These are phyloP conservation scores for Pseudogymnoascus sp. DNA, from an alignment of 2,329 filamentous ascomycete species.

Conservation along the genomic window DNA sequence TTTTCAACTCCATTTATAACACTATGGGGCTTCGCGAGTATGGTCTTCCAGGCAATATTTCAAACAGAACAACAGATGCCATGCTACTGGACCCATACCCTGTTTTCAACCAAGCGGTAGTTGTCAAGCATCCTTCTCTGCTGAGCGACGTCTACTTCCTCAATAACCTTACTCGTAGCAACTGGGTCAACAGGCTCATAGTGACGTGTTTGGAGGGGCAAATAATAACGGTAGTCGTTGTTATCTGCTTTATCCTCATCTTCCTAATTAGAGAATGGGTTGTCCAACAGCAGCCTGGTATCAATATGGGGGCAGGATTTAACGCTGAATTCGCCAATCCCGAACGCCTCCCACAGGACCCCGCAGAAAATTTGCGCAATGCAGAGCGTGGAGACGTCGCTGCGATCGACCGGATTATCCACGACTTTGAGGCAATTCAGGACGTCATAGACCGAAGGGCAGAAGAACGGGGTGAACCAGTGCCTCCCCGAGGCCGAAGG, in stretches of 20 bases:
- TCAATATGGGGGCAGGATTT: conserved; percentile 63
- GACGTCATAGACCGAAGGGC: conserved; percentile 1
- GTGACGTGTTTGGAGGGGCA: conserved; percentile 86
- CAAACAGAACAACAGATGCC: background rate
- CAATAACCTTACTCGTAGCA: conserved; percentile 57
- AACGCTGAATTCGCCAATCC: conserved; percentile 48
- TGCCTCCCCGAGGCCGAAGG: conserved; percentile 21
- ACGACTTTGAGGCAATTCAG: conserved; percentile 10
- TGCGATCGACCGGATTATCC: conserved; percentile 15
- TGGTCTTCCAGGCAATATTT: background rate
- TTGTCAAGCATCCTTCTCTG: conserved; percentile 34
- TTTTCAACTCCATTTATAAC: background rate
- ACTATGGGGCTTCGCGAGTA: background rate
- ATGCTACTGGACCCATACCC: background rate
- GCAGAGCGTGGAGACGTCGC: conserved; percentile 2
- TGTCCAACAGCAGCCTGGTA: conserved; percentile 90
- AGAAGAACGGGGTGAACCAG: conserved; percentile 17
- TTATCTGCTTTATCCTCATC: conserved; percentile 91
- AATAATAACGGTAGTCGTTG: conserved; percentile 83
- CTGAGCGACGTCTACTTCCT: conserved; percentile 51
- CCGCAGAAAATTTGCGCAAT: conserved; percentile 13
- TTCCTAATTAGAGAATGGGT: conserved; percentile 97
- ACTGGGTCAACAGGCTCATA: conserved; percentile 66
- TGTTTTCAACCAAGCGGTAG: background rate
- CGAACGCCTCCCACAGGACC: conserved; percentile 26